Evolutionary conservation across 352 stramenopile genomes (phyloP).

Genomic region (Globisporangium radiosum): DNA sequence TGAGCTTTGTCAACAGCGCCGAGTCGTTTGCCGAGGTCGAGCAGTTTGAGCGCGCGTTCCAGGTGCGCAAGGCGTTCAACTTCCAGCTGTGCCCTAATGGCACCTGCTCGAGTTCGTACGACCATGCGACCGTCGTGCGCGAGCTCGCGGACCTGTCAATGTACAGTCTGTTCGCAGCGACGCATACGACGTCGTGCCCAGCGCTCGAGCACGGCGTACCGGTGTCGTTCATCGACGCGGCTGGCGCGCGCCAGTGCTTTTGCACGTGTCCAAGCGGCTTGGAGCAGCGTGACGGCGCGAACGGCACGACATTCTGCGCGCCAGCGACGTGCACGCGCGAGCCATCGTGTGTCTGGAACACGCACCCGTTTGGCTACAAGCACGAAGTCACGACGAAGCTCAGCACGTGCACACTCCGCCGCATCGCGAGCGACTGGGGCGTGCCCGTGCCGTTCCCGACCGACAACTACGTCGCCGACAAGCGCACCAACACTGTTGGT

Average conservation of each 20-base stretch:
- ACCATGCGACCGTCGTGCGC: conserved; percentile 33
- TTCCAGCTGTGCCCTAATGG: conserved; percentile 13
- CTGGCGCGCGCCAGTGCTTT: conserved; percentile 35
- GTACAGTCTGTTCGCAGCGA: conserved; percentile 55
- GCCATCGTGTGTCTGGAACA: conserved; percentile 35
- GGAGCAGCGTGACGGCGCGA: conserved; percentile 15
- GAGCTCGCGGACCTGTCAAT: conserved; percentile 40
- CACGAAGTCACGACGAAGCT: conserved; percentile 18
- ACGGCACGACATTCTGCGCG: conserved; percentile 20
- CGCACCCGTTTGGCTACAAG: conserved; percentile 29
- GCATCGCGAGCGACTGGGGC: conserved; percentile 27
- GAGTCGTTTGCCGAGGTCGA: conserved; percentile 15
- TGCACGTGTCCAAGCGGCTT: conserved; percentile 44
- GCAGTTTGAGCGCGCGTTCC: conserved; percentile 13
- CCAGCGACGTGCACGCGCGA: conserved; percentile 20
- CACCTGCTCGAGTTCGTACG: conserved; percentile 13
- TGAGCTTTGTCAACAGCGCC: conserved; percentile 17
- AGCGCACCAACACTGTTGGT: conserved; percentile 22
- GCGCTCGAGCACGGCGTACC: conserved; percentile 31
- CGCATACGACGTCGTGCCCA: conserved; percentile 28
- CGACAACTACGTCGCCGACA: conserved; percentile 48
- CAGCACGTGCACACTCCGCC: conserved; percentile 4
- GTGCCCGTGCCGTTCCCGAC: conserved; percentile 45
- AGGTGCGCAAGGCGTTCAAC: conserved; percentile 14
- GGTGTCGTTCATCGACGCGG: conserved; percentile 33